phyloP scores from a whole-genome alignment of 768 basidiomycete species.

The Boletus edulis region DNA sequence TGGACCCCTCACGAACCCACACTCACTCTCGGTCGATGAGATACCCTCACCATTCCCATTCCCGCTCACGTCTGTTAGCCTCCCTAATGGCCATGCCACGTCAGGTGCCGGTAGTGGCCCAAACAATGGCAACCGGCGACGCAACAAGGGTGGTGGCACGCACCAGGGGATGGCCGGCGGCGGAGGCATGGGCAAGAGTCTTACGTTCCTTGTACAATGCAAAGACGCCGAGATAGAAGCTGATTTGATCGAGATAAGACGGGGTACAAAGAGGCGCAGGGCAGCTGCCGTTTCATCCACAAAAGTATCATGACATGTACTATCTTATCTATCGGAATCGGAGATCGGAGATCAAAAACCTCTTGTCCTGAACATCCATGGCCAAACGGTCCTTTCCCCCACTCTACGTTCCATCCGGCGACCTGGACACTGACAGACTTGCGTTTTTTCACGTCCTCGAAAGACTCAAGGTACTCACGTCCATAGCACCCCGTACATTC shows the following conservation, averaged over 20 bases:
- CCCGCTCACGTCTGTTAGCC: slow-evolving; percentile 58
- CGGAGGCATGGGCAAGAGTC: slow-evolving; percentile 74
- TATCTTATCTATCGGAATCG: slow-evolving; percentile 32
- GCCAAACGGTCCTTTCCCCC: slow-evolving; percentile 52
- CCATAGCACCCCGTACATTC: background rate
- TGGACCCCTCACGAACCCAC: slow-evolving; percentile 74
- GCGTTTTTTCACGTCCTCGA: slow-evolving; percentile 92
- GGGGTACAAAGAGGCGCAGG: slow-evolving; percentile 61
- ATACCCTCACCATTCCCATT: slow-evolving; percentile 84
- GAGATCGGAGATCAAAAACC: slow-evolving; percentile 17
- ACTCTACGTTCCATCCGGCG: slow-evolving; percentile 51
- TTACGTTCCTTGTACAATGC: slow-evolving; percentile 49
- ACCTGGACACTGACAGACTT: slow-evolving; percentile 63
- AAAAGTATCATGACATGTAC: slow-evolving; percentile 27
- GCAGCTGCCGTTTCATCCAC: slow-evolving; percentile 31
- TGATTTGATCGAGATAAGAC: slow-evolving; percentile 75
- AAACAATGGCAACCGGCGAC: slow-evolving; percentile 38
- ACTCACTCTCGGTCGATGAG: slow-evolving; percentile 83
- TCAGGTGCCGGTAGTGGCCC: slow-evolving; percentile 38
- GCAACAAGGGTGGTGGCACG: slow-evolving; percentile 51
- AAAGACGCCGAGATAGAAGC: slow-evolving; percentile 74
- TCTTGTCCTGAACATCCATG: slow-evolving; percentile 2
- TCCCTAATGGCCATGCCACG: slow-evolving; percentile 34
- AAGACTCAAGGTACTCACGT: slow-evolving; percentile 68
- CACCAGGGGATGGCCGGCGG: slow-evolving; percentile 54